These are phyloP conservation scores for Glycine tomentella DNA, from an alignment of 306 rosid genomes.

Conservation along the genomic window DNA sequence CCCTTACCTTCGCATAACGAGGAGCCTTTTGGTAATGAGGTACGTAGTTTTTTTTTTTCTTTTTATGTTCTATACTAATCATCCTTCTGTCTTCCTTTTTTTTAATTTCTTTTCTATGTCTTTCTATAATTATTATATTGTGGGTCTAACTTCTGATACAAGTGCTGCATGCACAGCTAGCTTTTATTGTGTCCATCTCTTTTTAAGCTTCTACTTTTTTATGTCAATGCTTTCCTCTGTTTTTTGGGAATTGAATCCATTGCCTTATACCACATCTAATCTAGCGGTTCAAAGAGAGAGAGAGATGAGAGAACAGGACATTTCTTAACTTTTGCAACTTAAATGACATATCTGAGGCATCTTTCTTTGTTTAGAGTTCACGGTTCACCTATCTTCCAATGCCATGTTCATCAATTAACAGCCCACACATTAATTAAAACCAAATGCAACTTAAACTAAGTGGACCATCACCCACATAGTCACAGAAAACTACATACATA, in stretches of 20 bases:
- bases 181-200: neutral
- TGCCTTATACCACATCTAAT: neutral
- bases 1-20: too few species aligned
- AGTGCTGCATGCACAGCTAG: neutral
- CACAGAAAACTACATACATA: constrained; percentile 21
- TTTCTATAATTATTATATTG: neutral
- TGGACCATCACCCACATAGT: neutral
- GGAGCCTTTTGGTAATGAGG: too few species aligned
- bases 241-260: neutral
- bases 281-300: neutral
- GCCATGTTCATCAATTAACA: constrained; percentile 17
- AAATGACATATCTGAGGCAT: too few species aligned
- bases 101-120: too few species aligned
- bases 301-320: neutral
- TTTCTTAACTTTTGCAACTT: too few species aligned
- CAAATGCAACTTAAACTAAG: constrained; percentile 32
- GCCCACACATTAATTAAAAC: constrained; percentile 30
- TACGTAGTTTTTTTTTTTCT: too few species aligned
- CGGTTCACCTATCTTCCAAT: neutral
- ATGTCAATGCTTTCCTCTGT: neutral
- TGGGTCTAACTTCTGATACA: neutral
- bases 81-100: neutral
- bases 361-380: neutral
- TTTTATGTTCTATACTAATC: neutral
- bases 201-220: neutral